Conservation (phyloP, 495 filamentous ascomycete genomes). For the Stereocaulon alpinum region DNA sequence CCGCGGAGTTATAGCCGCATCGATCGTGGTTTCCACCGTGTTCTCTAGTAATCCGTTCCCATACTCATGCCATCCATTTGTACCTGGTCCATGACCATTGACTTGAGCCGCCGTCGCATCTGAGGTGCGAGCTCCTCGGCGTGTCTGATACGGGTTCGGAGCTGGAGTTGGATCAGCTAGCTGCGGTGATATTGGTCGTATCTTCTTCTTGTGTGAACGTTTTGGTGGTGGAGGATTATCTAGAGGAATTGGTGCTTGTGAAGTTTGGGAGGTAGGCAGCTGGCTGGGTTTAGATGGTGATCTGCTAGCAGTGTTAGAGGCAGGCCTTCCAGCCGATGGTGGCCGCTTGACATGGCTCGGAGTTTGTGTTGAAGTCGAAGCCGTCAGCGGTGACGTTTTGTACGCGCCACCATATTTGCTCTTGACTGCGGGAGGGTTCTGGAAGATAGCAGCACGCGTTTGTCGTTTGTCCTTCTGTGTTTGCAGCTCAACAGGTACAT, state of each 20-base stretch:
- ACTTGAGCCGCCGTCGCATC: background rate
- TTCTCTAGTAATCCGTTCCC: constrained; percentile 14
- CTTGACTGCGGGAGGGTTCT: constrained; percentile 20
- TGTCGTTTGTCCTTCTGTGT: constrained; percentile 53
- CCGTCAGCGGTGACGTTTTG: constrained; percentile 9
- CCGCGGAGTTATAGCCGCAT: constrained; percentile 20
- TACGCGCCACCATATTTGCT: constrained; percentile 22
- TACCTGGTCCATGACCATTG: background rate
- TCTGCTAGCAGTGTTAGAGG: constrained; percentile 8
- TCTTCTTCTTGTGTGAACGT: constrained; percentile 17
- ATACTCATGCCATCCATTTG: constrained; percentile 15
- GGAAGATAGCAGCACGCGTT: constrained; percentile 35
- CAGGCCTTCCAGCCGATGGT: constrained; percentile 14
- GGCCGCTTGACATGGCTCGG: constrained; percentile 16
- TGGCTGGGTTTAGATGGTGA: constrained; percentile 14
- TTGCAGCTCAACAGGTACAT: constrained; percentile 58
- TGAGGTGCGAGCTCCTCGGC: constrained; percentile 13
- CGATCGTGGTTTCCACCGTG: constrained; percentile 21
- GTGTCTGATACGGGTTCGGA: constrained; percentile 11
- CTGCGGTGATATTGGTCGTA: constrained; percentile 3
- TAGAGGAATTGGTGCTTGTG: background rate
- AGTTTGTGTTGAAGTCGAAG: constrained; percentile 13
- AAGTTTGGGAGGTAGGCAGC: background rate
- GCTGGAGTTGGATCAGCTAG: constrained; percentile 4
- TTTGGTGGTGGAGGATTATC: constrained; percentile 5